A percentile compares a stretch with the other conserved stretches of the same genome.
Conservation (phyloP, 352 stramenopile genomes). For the Thalassiosira hispida region DNA sequence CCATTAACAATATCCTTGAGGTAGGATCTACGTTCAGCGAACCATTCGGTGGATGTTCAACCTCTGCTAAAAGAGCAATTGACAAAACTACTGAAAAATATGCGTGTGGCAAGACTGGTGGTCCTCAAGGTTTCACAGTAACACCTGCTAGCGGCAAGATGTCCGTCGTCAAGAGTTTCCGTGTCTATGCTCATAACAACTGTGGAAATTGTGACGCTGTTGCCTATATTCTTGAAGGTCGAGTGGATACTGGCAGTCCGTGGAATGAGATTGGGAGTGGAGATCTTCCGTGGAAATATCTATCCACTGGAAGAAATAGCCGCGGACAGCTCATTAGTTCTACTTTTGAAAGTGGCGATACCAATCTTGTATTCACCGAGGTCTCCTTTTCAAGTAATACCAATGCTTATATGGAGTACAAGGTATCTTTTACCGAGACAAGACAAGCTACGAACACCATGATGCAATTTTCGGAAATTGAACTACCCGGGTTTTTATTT, state of each 20-base stretch:
- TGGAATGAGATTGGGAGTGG: not conserved
- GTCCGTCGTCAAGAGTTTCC: slow-evolving; percentile 21
- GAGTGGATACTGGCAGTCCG: not conserved
- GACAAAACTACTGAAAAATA: slow-evolving; percentile 35
- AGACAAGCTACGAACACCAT: too few species aligned
- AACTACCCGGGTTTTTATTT: too few species aligned
- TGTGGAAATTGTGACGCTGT: slow-evolving; percentile 33
- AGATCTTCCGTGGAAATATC: not conserved
- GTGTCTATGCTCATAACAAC: slow-evolving; percentile 37
- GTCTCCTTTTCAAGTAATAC: too few species aligned
- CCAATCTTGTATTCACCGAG: too few species aligned
- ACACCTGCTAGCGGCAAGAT: not conserved
- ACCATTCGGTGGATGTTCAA: too few species aligned
- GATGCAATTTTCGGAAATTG: too few species aligned
- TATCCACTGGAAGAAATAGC: not conserved
- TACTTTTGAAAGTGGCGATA: too few species aligned
- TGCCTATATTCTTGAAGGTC: slow-evolving; percentile 6
- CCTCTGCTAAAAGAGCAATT: slow-evolving; percentile 20
- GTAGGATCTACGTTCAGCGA: too few species aligned
- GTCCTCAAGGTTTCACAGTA: slow-evolving; percentile 5
- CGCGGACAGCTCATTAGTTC: not conserved
- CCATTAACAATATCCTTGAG: too few species aligned
- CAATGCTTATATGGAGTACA: too few species aligned
- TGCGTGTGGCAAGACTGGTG: slow-evolving; percentile 15
- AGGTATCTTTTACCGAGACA: too few species aligned